Evolutionary conservation across 2,329 filamentous ascomycete species (phyloP), one percentile per base, ranked within the genome.

Genomic region (Epichloe typhina): DNA sequence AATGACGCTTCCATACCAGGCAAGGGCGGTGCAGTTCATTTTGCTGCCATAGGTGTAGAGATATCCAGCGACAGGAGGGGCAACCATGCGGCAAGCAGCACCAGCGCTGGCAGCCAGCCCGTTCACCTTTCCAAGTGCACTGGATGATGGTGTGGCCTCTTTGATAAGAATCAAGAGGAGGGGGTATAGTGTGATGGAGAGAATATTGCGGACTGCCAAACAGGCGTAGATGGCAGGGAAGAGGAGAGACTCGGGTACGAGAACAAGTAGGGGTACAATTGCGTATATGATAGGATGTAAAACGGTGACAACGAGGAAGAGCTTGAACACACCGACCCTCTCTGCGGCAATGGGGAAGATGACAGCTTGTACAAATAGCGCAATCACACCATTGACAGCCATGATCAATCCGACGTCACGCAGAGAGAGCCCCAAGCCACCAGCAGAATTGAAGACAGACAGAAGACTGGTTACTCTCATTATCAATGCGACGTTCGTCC

Each of bases 81-180:
- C 80, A 11, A 84, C 67, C 65, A 85, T 87, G 51, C 83, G 73
- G 58, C 80, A 85, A 6, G 77, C 80, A 6, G 80, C 81, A 26
- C 80, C 80, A 2, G 79, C 80, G 52, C 79, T 82, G 47, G 82
- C 81, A 21, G 81, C 80, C 42, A 84, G 64, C 4, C 82, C 82
- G 54, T 85, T 85, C 57, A 85, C 76, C 57, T 74, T 80, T 48
- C 82, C 82, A 39, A 84, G 68, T 6, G 80, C 73, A 41, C 68
- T 69, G 6, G 71, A 66, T 35, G 70, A 73, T 2, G 80, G 79
- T 0, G 79, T 82, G 2, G 79, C 78, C 59, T 84, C 78, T 64
- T 84, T 84, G 70, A 85, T 76, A 35, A 84, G 69, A 57, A 85
- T 84, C 43, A 85, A 69, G 38, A 84, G 72, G 5, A 83, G 70